phyloP scores from a whole-genome alignment of 2,329 filamentous ascomycete species.

The Aureobasidium mangrovei region DNA sequence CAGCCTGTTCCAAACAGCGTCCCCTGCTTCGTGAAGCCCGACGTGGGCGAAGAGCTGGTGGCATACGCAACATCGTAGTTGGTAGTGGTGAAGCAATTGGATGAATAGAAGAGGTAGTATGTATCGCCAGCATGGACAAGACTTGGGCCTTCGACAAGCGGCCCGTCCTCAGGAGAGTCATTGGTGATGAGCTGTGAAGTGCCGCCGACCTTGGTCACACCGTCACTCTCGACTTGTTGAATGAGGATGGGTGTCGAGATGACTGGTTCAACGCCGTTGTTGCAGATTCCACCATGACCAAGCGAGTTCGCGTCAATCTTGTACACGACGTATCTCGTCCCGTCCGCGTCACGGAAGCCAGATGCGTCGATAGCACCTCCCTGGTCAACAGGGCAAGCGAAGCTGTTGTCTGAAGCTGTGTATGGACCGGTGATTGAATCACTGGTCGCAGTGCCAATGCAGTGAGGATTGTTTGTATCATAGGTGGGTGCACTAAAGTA shows the following conservation, averaged over 20 bases:
- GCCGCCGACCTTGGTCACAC: conserved; percentile 19
- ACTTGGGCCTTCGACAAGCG: conserved; percentile 23
- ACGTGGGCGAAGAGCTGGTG: conserved; percentile 13
- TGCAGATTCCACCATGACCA: conserved; percentile 22
- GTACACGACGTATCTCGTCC: conserved; percentile 21
- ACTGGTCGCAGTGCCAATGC: conserved; percentile 22
- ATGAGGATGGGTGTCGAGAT: conserved; percentile 22
- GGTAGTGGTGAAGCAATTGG: conserved; percentile 22
- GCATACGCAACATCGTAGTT: conserved; percentile 24
- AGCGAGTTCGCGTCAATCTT: conserved; percentile 24
- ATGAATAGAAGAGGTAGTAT: conserved; percentile 26
- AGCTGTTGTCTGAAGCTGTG: conserved; percentile 18
- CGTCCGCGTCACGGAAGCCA: conserved; percentile 21
- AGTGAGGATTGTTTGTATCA: conserved; percentile 19
- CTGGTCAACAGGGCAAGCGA: conserved; percentile 21
- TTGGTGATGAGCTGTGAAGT: conserved; percentile 20
- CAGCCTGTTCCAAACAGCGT: conserved; percentile 14
- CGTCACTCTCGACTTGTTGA: conserved; percentile 21
- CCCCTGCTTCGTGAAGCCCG: conserved; percentile 16
- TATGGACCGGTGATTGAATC: conserved; percentile 21
- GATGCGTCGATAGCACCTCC: conserved; percentile 25
- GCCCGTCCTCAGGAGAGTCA: conserved; percentile 21
- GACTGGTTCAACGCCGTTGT: conserved; percentile 17
- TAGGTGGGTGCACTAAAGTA: conserved; percentile 23
- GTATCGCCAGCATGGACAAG: conserved; percentile 19